phyloP scores from a whole-genome alignment of 1,139 yeast species.

The Pichia sp. region DNA sequence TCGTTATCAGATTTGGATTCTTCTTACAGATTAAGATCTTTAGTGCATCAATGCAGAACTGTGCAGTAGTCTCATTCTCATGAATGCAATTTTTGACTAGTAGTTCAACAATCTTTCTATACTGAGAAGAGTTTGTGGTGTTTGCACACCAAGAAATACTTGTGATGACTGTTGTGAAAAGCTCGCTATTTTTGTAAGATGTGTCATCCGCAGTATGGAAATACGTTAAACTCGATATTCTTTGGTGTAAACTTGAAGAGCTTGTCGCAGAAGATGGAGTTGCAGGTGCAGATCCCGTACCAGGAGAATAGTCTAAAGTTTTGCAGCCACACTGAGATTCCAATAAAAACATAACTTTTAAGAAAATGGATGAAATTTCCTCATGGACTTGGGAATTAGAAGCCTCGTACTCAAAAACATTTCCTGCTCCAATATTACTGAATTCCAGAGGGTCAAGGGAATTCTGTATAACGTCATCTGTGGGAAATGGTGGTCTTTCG shows the following conservation, averaged over 20 bases:
- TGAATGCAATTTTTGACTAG: constrained; percentile 75
- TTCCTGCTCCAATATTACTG: constrained; percentile 23
- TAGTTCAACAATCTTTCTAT: constrained; percentile 65
- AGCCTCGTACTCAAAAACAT: constrained; percentile 39
- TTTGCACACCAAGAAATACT: constrained; percentile 30
- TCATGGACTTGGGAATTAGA: constrained; percentile 61
- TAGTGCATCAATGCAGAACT: constrained; percentile 60
- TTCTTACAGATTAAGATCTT: constrained; percentile 61
- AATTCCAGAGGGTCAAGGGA: constrained; percentile 32
- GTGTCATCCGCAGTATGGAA: constrained; percentile 29
- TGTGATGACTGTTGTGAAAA: constrained; percentile 65
- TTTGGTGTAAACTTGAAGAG: constrained; percentile 26
- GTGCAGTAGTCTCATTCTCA: constrained; percentile 54
- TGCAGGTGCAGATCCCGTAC: constrained; percentile 16
- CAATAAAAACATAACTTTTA: constrained; percentile 51
- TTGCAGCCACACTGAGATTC: constrained; percentile 57
- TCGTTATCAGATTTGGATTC: constrained; percentile 68
- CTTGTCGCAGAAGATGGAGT: constrained; percentile 23
- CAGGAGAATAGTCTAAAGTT: constrained; percentile 20
- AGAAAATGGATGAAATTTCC: constrained; percentile 65
- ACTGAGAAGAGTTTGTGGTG: constrained; percentile 32
- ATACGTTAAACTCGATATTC: constrained; percentile 23
- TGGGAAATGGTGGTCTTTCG: constrained; percentile 72
- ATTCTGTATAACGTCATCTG: constrained; percentile 48
- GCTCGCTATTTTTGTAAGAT: constrained; percentile 41